Base-by-base conservation (phyloP, 768 basidiomycete genomes). In the Xerocomellus dryophilus region DNA sequence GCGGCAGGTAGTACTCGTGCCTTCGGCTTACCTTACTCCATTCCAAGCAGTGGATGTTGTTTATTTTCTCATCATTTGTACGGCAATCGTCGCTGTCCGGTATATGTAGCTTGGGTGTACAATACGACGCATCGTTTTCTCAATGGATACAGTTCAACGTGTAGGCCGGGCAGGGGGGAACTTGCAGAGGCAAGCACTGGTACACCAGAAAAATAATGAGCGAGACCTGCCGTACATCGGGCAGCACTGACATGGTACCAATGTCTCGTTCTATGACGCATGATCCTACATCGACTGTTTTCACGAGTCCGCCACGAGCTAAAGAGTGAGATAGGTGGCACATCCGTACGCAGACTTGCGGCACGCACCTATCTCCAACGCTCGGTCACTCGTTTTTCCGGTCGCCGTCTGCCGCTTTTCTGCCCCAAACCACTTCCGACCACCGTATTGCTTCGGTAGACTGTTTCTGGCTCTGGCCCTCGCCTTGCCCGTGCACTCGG, bases 391-490 rank as follows among this genome's bases (percentile, higher is more conserved):
- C 63, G 38, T 73, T 66, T 70, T 61, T 55, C 25, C 43, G 50
- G 17, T 54, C 50, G 35, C n/a, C 43, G 7, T 54, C 57, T 10
- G 18, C 45, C 5, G 47, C 5, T 54, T 66, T 74, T 72, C 58
- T 67, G 58, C 55, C 83, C 80, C 48, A 78, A 46, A 83, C 66
- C 5, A 81, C 76, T 44, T 83, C 79, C 47, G 70, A 76, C 83
- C 82, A 84, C 23, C 70, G 65, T 38, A 79, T 70, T 63, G 46
- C 56, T 15, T 53, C 57, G 0, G 50, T 41, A 20, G 61, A 17
- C 21, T 50, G 51, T 55, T 67, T 14, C 21, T 50, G 52, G 55
- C 67, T 14, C 46, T 41, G 18, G 18, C 20, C 46, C 31, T 58
- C 61, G n/a, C 55, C 50, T 38, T 67, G 56, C 23, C 57, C 61